phyloP scores from a whole-genome alignment of 1,284 basidiomycete species.

The Cutaneotrichosporon spelunceum region DNA sequence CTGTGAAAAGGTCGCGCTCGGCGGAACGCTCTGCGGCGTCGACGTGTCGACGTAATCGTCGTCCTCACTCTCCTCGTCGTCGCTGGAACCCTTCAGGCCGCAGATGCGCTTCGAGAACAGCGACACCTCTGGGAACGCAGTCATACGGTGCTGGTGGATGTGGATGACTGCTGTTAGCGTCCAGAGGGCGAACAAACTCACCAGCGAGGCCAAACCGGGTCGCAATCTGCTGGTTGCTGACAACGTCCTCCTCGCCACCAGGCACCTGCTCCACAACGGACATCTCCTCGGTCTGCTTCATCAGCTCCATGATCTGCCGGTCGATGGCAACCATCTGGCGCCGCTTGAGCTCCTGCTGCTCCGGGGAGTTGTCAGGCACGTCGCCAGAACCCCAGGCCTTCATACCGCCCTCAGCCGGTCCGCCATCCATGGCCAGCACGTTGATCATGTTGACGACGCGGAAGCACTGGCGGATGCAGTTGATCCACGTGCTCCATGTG shows the following conservation, averaged over 20 bases:
- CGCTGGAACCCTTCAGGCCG: constrained; percentile 28
- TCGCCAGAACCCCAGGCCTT: constrained; percentile 4
- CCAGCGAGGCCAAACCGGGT: constrained; percentile 43
- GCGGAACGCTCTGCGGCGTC: constrained; percentile 8
- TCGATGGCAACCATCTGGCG: constrained; percentile 43
- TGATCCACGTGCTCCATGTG: constrained; percentile 49
- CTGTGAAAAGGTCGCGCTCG: constrained; percentile 6
- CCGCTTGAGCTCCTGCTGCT: constrained; percentile 10
- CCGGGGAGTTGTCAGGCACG: not conserved
- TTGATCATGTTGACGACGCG: constrained; percentile 43
- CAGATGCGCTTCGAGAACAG: constrained; percentile 50
- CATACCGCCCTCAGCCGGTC: not conserved
- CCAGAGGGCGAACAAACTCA: not conserved
- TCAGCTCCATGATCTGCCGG: constrained; percentile 38
- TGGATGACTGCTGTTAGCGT: constrained; percentile 33
- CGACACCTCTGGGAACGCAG: constrained; percentile 52
- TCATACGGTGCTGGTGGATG: constrained; percentile 49
- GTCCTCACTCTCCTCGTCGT: constrained; percentile 12
- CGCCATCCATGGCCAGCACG: constrained; percentile 22
- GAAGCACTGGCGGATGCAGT: constrained; percentile 39
- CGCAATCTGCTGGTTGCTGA: constrained; percentile 48
- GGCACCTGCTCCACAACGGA: constrained; percentile 45
- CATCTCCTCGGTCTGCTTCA: constrained; percentile 46
- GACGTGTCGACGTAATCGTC: not conserved
- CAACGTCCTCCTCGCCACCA: constrained; percentile 51